Conservation (phyloP, 257 asterid genomes). For the Salvia hispanica region DNA sequence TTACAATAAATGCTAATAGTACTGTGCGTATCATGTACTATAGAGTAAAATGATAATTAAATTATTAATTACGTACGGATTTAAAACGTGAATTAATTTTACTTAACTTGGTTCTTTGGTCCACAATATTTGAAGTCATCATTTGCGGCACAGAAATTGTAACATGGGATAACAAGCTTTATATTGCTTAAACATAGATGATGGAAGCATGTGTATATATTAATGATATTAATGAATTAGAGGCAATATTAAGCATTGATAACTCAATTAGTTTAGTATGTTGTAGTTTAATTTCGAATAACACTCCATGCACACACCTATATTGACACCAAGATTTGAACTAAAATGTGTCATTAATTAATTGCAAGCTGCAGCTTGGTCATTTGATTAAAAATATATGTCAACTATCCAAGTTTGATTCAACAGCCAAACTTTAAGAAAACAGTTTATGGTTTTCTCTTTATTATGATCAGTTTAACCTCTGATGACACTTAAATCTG, state of each 20-base stretch:
- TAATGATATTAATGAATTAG: slow-evolving; percentile 32
- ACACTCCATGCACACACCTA: slow-evolving; percentile 15
- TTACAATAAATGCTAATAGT: too few relatives aligned
- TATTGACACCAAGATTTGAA: slow-evolving; percentile 31
- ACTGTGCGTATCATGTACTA: too few relatives aligned
- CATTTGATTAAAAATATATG: neutral
- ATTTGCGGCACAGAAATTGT: slow-evolving; percentile 24
- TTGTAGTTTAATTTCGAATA: slow-evolving; percentile 24
- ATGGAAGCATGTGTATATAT: slow-evolving; percentile 38
- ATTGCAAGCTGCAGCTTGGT: slow-evolving; percentile 33
- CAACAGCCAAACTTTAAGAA: slow-evolving; percentile 37
- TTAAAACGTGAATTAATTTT: neutral
- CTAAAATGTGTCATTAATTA: slow-evolving; percentile 29
- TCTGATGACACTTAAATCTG: too few relatives aligned
- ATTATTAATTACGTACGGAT: neutral
- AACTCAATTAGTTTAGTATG: slow-evolving; percentile 22
- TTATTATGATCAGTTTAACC: neutral
- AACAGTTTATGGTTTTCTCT: slow-evolving; percentile 14
- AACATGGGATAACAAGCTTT: slow-evolving; percentile 32
- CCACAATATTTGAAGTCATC: neutral
- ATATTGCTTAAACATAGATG: slow-evolving; percentile 28
- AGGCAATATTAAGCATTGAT: slow-evolving; percentile 29
- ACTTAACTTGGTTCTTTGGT: too few relatives aligned
- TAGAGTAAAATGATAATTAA: too few relatives aligned
- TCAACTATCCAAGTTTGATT: slow-evolving; percentile 36